These are phyloP conservation scores for Garcia nutans DNA, from an alignment of 345 rosid genomes.

Conservation along the genomic window DNA sequence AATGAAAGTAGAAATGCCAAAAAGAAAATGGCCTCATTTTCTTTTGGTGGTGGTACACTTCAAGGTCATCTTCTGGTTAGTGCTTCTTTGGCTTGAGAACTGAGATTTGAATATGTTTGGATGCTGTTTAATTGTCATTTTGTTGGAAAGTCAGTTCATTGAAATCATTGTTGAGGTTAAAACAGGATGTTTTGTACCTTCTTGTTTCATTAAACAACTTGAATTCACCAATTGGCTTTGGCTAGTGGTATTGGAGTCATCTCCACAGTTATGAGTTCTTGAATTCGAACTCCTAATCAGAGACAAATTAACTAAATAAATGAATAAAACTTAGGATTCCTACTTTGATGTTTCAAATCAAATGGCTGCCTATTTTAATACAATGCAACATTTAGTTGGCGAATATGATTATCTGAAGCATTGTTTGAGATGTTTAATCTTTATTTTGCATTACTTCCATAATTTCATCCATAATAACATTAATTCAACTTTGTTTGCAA, in stretches of 20 bases:
- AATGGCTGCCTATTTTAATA: background rate
- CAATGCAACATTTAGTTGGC: background rate
- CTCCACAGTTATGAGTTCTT: too few relatives aligned
- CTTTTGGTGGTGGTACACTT: slow-evolving; percentile 82
- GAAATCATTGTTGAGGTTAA: background rate
- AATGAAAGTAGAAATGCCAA: slow-evolving; percentile 51
- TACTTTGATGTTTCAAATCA: background rate
- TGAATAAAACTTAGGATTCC: background rate
- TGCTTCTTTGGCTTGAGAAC: slow-evolving; percentile 7
- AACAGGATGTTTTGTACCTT: background rate
- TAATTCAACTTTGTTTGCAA: background rate
- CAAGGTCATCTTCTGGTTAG: slow-evolving; percentile 79
- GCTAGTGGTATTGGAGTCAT: too few relatives aligned
- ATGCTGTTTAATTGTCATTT: background rate
- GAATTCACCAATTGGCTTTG: too few relatives aligned
- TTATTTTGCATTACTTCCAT: background rate
- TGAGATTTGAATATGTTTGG: background rate
- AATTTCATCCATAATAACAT: background rate
- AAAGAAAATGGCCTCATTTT: slow-evolving; percentile 45
- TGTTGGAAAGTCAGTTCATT: background rate
- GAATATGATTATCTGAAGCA: background rate
- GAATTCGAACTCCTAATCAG: too few relatives aligned
- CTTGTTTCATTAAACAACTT: too few relatives aligned
- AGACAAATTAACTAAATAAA: too few relatives aligned
- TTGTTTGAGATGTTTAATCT: background rate